Evolutionary conservation across 129 eudicot species (phyloP), one percentile per base, ranked within the genome.

Genomic region (Chrysanthemum makinoi): DNA sequence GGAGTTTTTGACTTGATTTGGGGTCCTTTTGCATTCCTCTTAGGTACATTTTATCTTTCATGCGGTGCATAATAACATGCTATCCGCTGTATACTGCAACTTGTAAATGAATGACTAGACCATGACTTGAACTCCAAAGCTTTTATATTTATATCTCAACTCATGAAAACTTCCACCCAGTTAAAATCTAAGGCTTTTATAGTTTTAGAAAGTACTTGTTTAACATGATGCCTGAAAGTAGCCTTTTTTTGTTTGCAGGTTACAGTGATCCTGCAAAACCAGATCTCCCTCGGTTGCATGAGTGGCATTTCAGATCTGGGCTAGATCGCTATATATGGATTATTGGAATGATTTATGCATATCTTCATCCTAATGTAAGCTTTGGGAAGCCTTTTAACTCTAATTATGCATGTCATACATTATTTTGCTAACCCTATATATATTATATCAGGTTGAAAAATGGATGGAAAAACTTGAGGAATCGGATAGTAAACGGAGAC

Each of bases 401-500:
- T 33, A 39, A 62, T 53, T 7, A 10, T 0, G 58, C 46, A 39
- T 39, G 46, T 39, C 46, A 69, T 22, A 30, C 57, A 22, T 51
- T 20, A 52, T 46, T 12, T 62, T 54, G 48, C 14, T 58, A 59
- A 47, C 67, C 33, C 39, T 28, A 4, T 51, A 50, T 84, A 64
- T 75, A 22, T 47, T 30, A 28, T 84, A 62, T 72, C 82, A 91
- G 97, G 89, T 91, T 62, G 97, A 91, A 58, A 91, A 84, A 78
- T 91, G 86, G 97, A 91, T 91, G 96, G 97, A 91, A 75, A 91
- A 91, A 81, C 81, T 91, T 74, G 97, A 91, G 80, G 97, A 91
- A 65, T 76, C 88, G 18, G 97, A 91, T 67, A 48, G 73, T 62
- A 91, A 86, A 77, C 76, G 88, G 58, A 88, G 96, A 77, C 83